phyloP scores from a whole-genome alignment of 768 basidiomycete species.

The Suillus occidentalis region DNA sequence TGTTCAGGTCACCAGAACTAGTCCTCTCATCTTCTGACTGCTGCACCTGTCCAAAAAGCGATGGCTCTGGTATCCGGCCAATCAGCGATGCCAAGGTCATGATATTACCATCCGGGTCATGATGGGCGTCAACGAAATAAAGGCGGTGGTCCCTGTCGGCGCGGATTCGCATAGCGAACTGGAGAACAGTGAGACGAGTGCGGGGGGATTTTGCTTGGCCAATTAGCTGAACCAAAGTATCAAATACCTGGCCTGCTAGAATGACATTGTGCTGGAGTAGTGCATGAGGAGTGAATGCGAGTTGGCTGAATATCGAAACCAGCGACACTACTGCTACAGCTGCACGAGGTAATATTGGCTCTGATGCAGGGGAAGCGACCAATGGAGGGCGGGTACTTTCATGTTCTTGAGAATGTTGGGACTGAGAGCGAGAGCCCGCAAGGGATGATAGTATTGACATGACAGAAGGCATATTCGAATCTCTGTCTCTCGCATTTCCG shows the following conservation, averaged over 20 bases:
- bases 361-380: slow-evolving; percentile 26
- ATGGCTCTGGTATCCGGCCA: slow-evolving; percentile 41
- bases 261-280: slow-evolving; percentile 45
- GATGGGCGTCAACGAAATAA: slow-evolving; percentile 57
- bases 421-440: slow-evolving; percentile 62
- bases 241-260: slow-evolving; percentile 56
- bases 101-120: slow-evolving; percentile 60
- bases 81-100: slow-evolving; percentile 63
- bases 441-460: slow-evolving; percentile 67
- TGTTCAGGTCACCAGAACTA: slow-evolving; percentile 21
- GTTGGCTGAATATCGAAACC: slow-evolving; percentile 64
- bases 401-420: slow-evolving; percentile 43
- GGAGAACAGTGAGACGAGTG: slow-evolving; percentile 70
- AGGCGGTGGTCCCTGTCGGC: slow-evolving; percentile 89
- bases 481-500: slow-evolving; percentile 46
- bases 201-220: slow-evolving; percentile 48
- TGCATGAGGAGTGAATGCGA: slow-evolving; percentile 67
- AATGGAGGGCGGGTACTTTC: slow-evolving; percentile 32
- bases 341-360: slow-evolving; percentile 41
- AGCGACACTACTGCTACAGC: slow-evolving; percentile 65
- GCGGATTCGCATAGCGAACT: slow-evolving; percentile 85
- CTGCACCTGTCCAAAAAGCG: background rate
- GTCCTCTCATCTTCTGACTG: slow-evolving; percentile 27
- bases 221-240: slow-evolving; percentile 48
- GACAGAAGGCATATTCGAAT: slow-evolving; percentile 53